Conservation (phyloP, 2,329 filamentous ascomycete species). For the Chaetothyriales sp. region DNA sequence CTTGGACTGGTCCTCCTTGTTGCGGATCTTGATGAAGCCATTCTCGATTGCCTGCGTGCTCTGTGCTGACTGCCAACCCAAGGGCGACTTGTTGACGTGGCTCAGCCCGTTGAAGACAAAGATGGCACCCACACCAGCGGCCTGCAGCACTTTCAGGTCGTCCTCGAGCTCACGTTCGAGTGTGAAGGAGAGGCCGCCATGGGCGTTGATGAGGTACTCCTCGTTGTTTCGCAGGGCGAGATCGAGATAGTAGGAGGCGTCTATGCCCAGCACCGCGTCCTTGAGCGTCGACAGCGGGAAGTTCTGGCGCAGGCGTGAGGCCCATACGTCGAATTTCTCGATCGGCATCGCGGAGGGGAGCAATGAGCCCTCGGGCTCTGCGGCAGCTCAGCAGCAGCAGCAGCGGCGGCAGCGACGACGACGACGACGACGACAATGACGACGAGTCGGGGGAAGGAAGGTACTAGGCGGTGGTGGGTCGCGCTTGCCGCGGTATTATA, state of each 20-base stretch:
- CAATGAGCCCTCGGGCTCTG: background rate
- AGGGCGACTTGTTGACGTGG: conserved; percentile 58
- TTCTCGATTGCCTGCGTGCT: conserved; percentile 54
- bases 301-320: background rate
- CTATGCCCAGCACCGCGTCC: conserved; percentile 63
- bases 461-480: background rate
- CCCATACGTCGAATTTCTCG: background rate
- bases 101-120: conserved; percentile 89
- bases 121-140: conserved; percentile 56
- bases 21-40: conserved; percentile 73
- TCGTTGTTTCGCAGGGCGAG: conserved; percentile 59
- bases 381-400: too few species aligned
- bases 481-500: background rate
- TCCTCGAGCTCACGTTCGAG: conserved; percentile 60
- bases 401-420: too few species aligned
- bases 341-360: background rate
- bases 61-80: conserved; percentile 39
- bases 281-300: conserved; percentile 38
- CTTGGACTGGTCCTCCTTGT: conserved; percentile 41
- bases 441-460: background rate
- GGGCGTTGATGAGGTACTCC: conserved; percentile 76
- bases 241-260: conserved; percentile 78
- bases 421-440: background rate
- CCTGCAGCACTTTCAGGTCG: conserved; percentile 59
- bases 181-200: conserved; percentile 73